phyloP scores from a whole-genome alignment of 148 eudicot genomes.

The Rhododendron vialii region DNA sequence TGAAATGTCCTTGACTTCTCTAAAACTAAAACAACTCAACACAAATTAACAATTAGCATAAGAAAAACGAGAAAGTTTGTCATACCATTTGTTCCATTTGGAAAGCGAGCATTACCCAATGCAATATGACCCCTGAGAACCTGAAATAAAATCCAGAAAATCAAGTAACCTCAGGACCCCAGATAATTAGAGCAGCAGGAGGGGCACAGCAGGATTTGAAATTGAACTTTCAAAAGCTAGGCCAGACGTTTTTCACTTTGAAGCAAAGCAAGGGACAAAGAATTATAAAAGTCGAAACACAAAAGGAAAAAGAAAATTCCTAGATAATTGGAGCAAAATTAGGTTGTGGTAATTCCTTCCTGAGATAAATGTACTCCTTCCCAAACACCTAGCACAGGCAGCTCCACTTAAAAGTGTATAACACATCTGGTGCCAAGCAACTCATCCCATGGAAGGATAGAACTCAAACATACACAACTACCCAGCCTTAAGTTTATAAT shows the following conservation, averaged over 20 bases:
- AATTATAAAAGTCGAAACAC: not conserved
- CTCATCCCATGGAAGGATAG: not conserved
- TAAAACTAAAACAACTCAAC: not conserved
- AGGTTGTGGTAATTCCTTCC: too few species aligned
- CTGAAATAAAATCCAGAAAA: constrained; percentile 37
- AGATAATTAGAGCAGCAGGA: not conserved
- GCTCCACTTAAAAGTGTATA: not conserved
- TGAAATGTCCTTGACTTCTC: not conserved
- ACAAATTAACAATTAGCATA: not conserved
- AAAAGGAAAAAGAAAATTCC: not conserved
- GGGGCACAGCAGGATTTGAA: not conserved
- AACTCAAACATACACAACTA: not conserved
- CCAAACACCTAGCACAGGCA: not conserved
- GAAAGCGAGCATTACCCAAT: constrained; percentile 84
- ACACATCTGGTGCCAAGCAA: not conserved
- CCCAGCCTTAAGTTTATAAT: not conserved
- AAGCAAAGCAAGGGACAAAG: too few species aligned
- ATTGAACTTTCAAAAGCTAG: not conserved
- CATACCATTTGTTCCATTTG: constrained; percentile 88
- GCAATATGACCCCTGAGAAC: constrained; percentile 93
- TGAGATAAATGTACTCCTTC: not conserved
- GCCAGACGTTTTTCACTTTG: not conserved
- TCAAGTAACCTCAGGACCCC: not conserved
- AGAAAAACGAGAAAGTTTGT: not conserved
- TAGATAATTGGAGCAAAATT: not conserved